These are phyloP conservation scores for Ramularia endophylla DNA, from an alignment of 2,329 filamentous ascomycete genomes.

Conservation along the genomic window DNA sequence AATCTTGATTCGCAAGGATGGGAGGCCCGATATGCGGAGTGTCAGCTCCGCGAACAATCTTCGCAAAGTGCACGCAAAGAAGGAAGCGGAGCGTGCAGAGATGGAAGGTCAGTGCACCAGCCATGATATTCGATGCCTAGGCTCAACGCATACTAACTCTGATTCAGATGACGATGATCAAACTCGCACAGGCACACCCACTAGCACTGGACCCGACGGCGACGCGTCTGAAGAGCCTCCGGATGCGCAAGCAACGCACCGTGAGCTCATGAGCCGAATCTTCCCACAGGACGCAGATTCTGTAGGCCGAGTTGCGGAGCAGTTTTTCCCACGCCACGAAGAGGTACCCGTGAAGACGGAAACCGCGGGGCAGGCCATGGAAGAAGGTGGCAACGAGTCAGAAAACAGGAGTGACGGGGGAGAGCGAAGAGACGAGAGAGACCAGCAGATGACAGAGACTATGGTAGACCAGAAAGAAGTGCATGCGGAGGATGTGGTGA, in stretches of 20 bases:
- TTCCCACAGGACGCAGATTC: slow-evolving; percentile 20
- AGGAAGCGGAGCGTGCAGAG: slow-evolving; percentile 36
- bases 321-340: slow-evolving; percentile 19
- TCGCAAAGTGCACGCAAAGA: slow-evolving; percentile 46
- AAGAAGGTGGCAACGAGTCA: slow-evolving; percentile 3
- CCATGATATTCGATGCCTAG: slow-evolving; percentile 2
- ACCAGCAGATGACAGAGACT: slow-evolving; percentile 1
- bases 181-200: slow-evolving; percentile 19
- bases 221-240: slow-evolving; percentile 15
- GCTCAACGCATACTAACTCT: slow-evolving; percentile 9
- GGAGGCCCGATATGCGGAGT: slow-evolving; percentile 46
- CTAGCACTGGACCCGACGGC: slow-evolving; percentile 13
- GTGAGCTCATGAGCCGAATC: slow-evolving; percentile 28
- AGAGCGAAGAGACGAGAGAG: slow-evolving; percentile 6
- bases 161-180: slow-evolving; percentile 15
- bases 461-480: slow-evolving; percentile 6
- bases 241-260: slow-evolving; percentile 23
- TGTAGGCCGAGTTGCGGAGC: slow-evolving; percentile 13
- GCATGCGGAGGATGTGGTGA: slow-evolving; percentile 10
- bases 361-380: no score
- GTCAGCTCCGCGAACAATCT: slow-evolving; percentile 49
- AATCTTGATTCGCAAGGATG: slow-evolving; percentile 47
- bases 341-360: slow-evolving; percentile 9
- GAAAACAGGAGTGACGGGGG: slow-evolving; percentile 7
- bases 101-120: slow-evolving; percentile 22